A percentile compares a stretch with the other conserved stretches of the same genome.
Conservation (phyloP, 352 stramenopile species). For the Pythium coloratum region DNA sequence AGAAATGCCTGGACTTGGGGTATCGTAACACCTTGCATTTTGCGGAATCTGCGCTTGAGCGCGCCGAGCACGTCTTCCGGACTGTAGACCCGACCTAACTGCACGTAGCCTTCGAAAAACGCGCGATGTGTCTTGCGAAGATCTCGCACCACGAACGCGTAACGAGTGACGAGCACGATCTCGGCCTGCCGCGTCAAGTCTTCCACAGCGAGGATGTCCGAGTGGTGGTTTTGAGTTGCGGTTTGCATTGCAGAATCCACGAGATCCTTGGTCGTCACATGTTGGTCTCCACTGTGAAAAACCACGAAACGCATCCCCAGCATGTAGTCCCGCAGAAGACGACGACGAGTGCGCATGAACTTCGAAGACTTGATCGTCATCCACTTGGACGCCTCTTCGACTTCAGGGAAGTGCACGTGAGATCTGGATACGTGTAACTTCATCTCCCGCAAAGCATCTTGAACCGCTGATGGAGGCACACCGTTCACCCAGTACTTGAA, state of each 20-base stretch:
- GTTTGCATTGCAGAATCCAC: slow-evolving; percentile 41
- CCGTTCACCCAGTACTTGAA: slow-evolving; percentile 20
- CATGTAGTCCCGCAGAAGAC: slow-evolving; percentile 48
- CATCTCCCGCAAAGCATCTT: slow-evolving; percentile 41
- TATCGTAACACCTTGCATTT: slow-evolving; percentile 7
- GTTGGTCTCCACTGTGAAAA: slow-evolving; percentile 29
- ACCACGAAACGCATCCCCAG: slow-evolving; percentile 42
- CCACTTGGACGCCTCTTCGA: slow-evolving; percentile 34
- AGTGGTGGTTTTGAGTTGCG: slow-evolving; percentile 38
- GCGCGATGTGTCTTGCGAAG: slow-evolving; percentile 27
- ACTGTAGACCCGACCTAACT: slow-evolving; percentile 24
- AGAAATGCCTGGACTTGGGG: slow-evolving; percentile 40
- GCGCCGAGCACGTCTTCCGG: slow-evolving; percentile 30
- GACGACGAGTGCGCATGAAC: slow-evolving; percentile 38
- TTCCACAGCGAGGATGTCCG: slow-evolving; percentile 32
- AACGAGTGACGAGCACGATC: slow-evolving; percentile 33
- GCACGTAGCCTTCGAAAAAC: slow-evolving; percentile 32
- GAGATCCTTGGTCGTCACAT: slow-evolving; percentile 47
- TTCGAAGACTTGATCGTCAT: slow-evolving; percentile 39
- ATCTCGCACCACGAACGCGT: slow-evolving; percentile 15
- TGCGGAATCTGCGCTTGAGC: slow-evolving; percentile 19
- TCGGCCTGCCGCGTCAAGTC: slow-evolving; percentile 39
- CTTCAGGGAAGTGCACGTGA: slow-evolving; percentile 47
- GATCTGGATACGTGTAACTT: slow-evolving; percentile 46
- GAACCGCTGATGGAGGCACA: slow-evolving; percentile 21